Base-by-base conservation (phyloP, 352 stramenopile species). In the Synura sp. region DNA sequence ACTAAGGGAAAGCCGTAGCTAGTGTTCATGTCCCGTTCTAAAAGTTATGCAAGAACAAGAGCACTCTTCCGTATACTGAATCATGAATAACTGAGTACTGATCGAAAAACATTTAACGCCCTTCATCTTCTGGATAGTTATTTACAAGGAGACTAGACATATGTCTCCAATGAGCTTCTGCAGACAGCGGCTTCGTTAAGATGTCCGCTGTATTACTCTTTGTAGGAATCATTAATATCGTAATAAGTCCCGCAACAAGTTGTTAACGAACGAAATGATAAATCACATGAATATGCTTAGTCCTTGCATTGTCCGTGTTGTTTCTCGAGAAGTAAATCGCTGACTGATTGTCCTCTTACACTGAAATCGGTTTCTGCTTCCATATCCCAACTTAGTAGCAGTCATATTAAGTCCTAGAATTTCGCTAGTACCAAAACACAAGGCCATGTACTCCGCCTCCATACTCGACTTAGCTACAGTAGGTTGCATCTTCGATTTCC, bases 1-100 rank as follows among this genome's bases (percentile, higher is more conserved):
- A 22, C 57, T 71, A 71, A 71, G 57, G 57, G 57, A 71, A 71
- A 71, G 57, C 57, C 57, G 57, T 71, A 71, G 57, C 57, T 71
- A 22, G 38, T 41, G 57, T 31, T 71, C 57, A 41, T 71, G 38
- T 31, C 57, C 57, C 33, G 38, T 41, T 41, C 57, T 71, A 22
- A 71, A 71, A 71, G 38, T 22, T 31, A 71, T 71, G 33, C 57
- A 71, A 71, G 25, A 71, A 71, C 25, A 41, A 71, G 57, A 71
- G 57, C 38, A 71, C 38, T 31, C 29, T 71, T 71, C 57, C 57
- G 38, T 31, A 41, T 71, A 71, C 38, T 31, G 57, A n/a, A 71
- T 71, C 57, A 31, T 71, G 57, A 71, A 71, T 71, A 71, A 41
- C 57, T 71, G 38, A 71, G 57, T 31, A 71, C 33, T 71, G 33